Percentiles rank a stretch among this genome's conserved stretches.
Evolutionary conservation across 2,329 filamentous ascomycete genomes (phyloP).

Genomic region (Hypoxylon sp.): DNA sequence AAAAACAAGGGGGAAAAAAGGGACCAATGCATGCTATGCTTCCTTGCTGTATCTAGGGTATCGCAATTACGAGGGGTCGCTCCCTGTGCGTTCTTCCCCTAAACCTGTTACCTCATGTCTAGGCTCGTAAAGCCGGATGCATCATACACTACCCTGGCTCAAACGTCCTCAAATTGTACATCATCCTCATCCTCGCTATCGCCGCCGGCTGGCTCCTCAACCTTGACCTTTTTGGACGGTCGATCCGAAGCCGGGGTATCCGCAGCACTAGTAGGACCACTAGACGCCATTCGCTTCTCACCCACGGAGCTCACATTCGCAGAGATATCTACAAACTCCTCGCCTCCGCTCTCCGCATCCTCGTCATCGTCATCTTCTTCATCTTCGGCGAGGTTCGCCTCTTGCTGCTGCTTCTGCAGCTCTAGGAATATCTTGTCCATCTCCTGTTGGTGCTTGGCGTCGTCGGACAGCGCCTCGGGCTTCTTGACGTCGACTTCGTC

Average conservation of each 20-base stretch:
- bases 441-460: conserved; percentile 68
- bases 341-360: conserved; percentile 50
- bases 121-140: background rate
- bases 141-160: conserved; percentile 6
- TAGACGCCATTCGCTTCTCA: conserved; percentile 52
- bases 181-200: conserved; percentile 60
- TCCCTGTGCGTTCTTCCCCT: conserved; percentile 8
- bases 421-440: conserved; percentile 78
- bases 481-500: conserved; percentile 66
- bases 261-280: conserved; percentile 53
- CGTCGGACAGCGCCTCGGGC: conserved; percentile 55
- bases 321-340: conserved; percentile 57
- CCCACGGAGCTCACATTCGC: conserved; percentile 49
- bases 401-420: conserved; percentile 68
- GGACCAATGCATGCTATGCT: conserved; percentile 23
- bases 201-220: conserved; percentile 60
- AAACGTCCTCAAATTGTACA: conserved; percentile 64
- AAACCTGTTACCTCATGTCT: conserved; percentile 8
- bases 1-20: background rate
- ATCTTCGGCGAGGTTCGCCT: conserved; percentile 66
- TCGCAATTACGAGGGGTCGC: conserved; percentile 25
- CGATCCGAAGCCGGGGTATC: conserved; percentile 56
- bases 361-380: conserved; percentile 63
- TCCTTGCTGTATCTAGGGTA: conserved; percentile 38
- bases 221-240: conserved; percentile 67